A percentile compares a stretch with the other conserved stretches of the same genome.
These are phyloP conservation scores for Porcisia deanei DNA, from an alignment of 208 protist species.

Conservation along the genomic window DNA sequence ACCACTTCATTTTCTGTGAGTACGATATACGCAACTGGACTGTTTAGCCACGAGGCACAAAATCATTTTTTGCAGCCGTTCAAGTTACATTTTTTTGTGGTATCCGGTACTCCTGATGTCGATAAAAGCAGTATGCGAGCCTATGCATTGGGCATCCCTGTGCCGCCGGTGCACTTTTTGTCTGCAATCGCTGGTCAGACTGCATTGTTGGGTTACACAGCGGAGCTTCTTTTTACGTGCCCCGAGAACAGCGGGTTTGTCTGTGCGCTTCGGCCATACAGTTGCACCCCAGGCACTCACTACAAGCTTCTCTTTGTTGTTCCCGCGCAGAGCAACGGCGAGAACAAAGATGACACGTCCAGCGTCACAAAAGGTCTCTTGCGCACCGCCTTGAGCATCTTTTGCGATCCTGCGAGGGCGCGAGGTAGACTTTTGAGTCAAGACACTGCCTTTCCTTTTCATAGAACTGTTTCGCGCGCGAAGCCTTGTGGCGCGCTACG, in stretches of 20 bases:
- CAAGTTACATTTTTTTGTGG: slow-evolving; percentile 21
- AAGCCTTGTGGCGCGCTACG: slow-evolving; percentile 13
- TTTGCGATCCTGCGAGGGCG: neutral
- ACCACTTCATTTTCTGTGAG: slow-evolving; percentile 29
- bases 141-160: neutral
- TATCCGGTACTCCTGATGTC: neutral
- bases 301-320: slow-evolving; percentile 24
- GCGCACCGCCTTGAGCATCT: slow-evolving; percentile 4
- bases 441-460: neutral
- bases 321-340: neutral
- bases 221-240: slow-evolving; percentile 25
- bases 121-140: neutral
- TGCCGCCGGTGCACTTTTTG: slow-evolving; percentile 16
- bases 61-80: slow-evolving; percentile 20
- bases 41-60: slow-evolving; percentile 5
- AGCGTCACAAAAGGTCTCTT: neutral
- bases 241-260: slow-evolving; percentile 8
- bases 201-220: neutral
- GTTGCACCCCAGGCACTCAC: neutral
- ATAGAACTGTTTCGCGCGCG: neutral
- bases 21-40: slow-evolving; percentile 1
- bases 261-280: slow-evolving; percentile 14
- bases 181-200: slow-evolving; percentile 17
- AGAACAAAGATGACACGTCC: neutral
- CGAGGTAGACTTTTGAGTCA: neutral